Percentiles rank a stretch among this genome's conserved stretches.
These are phyloP conservation scores for Candida boleticola DNA, from an alignment of 805 yeast genomes.

Conservation along the genomic window DNA sequence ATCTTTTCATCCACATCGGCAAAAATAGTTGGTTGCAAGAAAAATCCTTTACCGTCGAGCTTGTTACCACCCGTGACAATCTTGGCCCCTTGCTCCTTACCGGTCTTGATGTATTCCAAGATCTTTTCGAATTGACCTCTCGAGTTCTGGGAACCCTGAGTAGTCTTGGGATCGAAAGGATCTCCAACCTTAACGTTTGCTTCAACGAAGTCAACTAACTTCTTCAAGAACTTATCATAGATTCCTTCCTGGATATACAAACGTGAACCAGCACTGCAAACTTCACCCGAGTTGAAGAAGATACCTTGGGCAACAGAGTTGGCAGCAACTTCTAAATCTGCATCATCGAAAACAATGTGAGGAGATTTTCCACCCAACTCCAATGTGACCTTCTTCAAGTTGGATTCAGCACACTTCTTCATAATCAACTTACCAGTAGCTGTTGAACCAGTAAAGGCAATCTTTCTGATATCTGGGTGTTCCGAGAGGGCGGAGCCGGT, in stretches of 20 bases:
- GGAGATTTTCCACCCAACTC: conserved; percentile 34
- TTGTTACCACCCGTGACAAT: conserved; percentile 44
- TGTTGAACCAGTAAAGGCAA: conserved; percentile 95
- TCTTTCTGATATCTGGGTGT: conserved; percentile 80
- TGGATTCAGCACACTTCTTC: conserved; percentile 47
- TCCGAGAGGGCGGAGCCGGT: conserved; percentile 78
- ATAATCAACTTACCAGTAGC: conserved; percentile 82
- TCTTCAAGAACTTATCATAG: conserved; percentile 40
- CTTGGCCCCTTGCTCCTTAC: conserved; percentile 54
- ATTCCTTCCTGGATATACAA: conserved; percentile 42
- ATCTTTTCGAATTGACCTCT: conserved; percentile 43
- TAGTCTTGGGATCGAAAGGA: conserved; percentile 41
- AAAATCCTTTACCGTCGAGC: conserved; percentile 25
- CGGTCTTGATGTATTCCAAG: conserved; percentile 44
- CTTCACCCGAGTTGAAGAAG: conserved; percentile 48
- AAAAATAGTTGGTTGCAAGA: conserved; percentile 47
- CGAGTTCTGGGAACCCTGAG: conserved; percentile 58
- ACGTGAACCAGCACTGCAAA: conserved; percentile 48
- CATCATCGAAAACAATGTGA: conserved; percentile 45
- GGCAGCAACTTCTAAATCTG: conserved; percentile 45
- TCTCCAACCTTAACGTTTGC: conserved; percentile 36
- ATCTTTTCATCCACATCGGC: conserved; percentile 40
- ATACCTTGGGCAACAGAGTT: conserved; percentile 51
- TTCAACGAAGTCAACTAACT: conserved; percentile 34
- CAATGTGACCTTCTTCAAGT: conserved; percentile 47